Evolutionary conservation across 192 early-diverging fungal genomes (phyloP), one percentile per base, ranked within the genome.

Genomic region (Coemansia sp.): DNA sequence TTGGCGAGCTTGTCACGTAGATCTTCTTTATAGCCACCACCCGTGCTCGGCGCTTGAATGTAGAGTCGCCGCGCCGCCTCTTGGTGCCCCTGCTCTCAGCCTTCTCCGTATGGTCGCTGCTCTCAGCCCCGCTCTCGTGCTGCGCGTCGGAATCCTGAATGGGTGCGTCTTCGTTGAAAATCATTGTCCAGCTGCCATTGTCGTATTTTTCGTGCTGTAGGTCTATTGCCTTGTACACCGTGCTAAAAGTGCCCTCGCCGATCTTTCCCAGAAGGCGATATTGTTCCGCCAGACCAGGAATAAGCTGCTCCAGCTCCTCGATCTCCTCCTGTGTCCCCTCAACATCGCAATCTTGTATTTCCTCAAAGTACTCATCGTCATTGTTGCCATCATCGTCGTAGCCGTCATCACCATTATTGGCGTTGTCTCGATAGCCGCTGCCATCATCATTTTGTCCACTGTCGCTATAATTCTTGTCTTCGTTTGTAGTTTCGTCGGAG

Each of bases 201-300:
- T 92, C 86, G 68, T 91, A 93, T 12, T 70, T 58, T 8, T 87
- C 78, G 64, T 94, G 86, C 31, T 86, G 73, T 10, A 91, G 66
- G 63, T 98, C 94, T 15, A 93, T 66, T 3, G 94, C 94, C 68
- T 91, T 94, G 80, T 96, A 98, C 3, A 98, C 95, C 0, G 90
- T 88, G 67, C 91, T 92, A 67, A 96, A 98, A 0, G 94, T 96
- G 13, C 95, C 93, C 76, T 93, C 91, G 28, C 93, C 93, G 72
- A 93, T 94, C 71, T 90, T 93, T 40, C 86, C 86, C 13, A 93
- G 53, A 16, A 94, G 72, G 29, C 80, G 79, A 66, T 89, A 95
- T 30, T 88, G 84, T 6, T 82, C 71, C 23, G 70, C 52, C 0
- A 94, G 64, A 0, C 81, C 79, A 2, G 85, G 85, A 31, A 88